phyloP scores from a whole-genome alignment of 106 monocot species.

The Dioscorea alata region DNA sequence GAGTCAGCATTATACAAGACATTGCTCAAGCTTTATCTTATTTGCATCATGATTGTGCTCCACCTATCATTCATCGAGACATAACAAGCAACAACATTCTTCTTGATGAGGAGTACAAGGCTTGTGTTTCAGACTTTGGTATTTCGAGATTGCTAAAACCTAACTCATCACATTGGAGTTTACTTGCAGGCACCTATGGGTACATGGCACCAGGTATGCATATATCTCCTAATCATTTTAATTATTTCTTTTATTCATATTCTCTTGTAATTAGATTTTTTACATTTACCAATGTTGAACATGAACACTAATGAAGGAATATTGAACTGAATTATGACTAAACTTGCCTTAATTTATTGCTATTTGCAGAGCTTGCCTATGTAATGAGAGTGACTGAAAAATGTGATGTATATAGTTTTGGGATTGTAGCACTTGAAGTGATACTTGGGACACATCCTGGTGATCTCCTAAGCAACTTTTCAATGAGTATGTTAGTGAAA shows the following conservation, averaged over 20 bases:
- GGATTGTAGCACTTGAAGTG: constrained; percentile 28
- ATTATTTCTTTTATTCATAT: too few relatives aligned
- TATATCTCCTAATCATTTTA: too few relatives aligned
- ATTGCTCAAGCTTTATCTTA: constrained; percentile 20
- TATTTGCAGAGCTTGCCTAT: constrained; percentile 38
- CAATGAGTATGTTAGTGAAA: background rate
- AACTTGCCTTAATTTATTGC: too few relatives aligned
- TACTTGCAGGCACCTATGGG: constrained; percentile 25
- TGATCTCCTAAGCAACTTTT: constrained; percentile 10
- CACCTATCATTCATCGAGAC: constrained; percentile 16
- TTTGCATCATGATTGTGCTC: constrained; percentile 13
- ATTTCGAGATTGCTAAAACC: constrained; percentile 4
- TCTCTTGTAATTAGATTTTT: background rate
- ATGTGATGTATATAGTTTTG: constrained; percentile 38
- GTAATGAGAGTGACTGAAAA: constrained; percentile 32
- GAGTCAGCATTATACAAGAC: constrained; percentile 9
- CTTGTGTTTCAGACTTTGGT: constrained; percentile 25
- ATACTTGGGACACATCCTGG: constrained; percentile 32
- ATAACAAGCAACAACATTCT: constrained; percentile 14
- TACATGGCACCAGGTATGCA: constrained; percentile 26
- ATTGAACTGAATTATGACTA: too few relatives aligned
- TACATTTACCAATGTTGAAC: background rate
- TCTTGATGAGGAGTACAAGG: constrained; percentile 11
- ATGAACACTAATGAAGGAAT: too few relatives aligned
- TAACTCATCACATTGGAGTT: constrained; percentile 18